Base-by-base conservation (phyloP, 73 alveolate genomes). In the Stentor roeselii region DNA sequence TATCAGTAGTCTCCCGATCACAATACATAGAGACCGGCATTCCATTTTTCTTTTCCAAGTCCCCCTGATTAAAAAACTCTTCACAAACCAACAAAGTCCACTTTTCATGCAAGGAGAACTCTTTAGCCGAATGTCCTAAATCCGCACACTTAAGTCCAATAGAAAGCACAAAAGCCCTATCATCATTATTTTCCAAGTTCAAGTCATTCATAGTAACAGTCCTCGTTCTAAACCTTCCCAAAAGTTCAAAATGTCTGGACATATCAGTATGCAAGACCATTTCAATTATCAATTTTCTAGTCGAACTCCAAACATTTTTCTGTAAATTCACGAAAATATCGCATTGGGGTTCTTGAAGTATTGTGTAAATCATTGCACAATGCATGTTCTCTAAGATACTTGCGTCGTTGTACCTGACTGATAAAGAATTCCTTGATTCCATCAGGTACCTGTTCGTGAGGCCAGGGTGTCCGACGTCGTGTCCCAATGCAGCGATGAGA, bases 401-500 rank as follows among this genome's bases (percentile, higher is more conserved):
- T 11, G 6, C 21, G 21, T 50, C 67, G 21, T 50, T 50, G 21
- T 50, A 50, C 21, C 67, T 6, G 21, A 32, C 14, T 11, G 60
- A 11, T 11, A 32, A 38, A 67, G 82, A 11, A 38, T n/a, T 11
- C n/a, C n/a, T n/a, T 32, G 75, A 27, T 6, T 6, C 60, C 11
- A 32, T 27, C 14, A 27, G 41, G 41, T 27, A 67, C 15, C 36
- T n/a, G n/a, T 67, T 67, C 6, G 36, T 67, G 15, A 67, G 75
- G 41, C 82, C 82, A 11, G 36, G 75, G 82, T 67, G 82, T 6
- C 82, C 82, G 11, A 67, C 75, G 41, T 67, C 82, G n/a, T 67
- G 82, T n/a, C 60, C 6, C 59, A 67, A 38, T 67, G 82, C 82
- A 11, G 82, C 82, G n/a, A 67, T 11, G 6, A 67, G 14, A n/a